A percentile compares a stretch with the other conserved stretches of the same genome.
Conservation (phyloP, 1,284 basidiomycete genomes). For the Ganoderma leucocontextum region DNA sequence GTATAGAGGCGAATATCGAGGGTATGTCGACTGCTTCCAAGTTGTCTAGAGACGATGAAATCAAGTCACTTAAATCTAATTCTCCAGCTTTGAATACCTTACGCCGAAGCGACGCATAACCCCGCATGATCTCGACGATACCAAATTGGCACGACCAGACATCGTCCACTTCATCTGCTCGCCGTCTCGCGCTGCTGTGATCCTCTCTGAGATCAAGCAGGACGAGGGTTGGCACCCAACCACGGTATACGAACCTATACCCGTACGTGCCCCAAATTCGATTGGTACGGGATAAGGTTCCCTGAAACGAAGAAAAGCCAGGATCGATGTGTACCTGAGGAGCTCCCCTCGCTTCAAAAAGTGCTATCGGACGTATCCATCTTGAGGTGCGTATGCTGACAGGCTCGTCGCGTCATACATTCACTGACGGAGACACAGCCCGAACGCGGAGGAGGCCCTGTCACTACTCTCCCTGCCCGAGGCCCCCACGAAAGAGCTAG, state of each 20-base stretch:
- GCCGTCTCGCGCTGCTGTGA: conserved; percentile 71
- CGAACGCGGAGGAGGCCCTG: conserved; percentile 81
- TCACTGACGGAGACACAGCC: conserved; percentile 51
- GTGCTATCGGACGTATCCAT: conserved; percentile 71
- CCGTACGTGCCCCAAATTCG: conserved; percentile 56
- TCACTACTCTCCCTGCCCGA: conserved; percentile 63
- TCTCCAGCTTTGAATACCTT: conserved; percentile 80
- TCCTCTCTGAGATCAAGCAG: conserved; percentile 69
- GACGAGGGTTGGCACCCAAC: conserved; percentile 67
- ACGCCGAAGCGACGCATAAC: conserved; percentile 78
- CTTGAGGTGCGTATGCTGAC: conserved; percentile 59
- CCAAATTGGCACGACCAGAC: conserved; percentile 59
- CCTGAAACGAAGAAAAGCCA: conserved; percentile 42
- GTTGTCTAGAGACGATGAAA: too few relatives aligned
- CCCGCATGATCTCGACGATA: conserved; percentile 71
- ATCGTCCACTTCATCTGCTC: conserved; percentile 90
- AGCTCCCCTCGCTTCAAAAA: conserved; percentile 72
- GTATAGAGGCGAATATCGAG: conserved; percentile 78
- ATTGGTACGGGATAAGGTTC: not conserved
- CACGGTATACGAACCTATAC: conserved; percentile 88
- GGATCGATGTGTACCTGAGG: conserved; percentile 82
- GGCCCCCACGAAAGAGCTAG: conserved; percentile 54
- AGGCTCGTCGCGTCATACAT: not conserved
- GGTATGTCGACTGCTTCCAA: conserved; percentile 53
- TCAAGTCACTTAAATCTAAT: not conserved